These are phyloP conservation scores for Saturnispora zaruensis DNA, from an alignment of 805 yeast species.

Conservation along the genomic window DNA sequence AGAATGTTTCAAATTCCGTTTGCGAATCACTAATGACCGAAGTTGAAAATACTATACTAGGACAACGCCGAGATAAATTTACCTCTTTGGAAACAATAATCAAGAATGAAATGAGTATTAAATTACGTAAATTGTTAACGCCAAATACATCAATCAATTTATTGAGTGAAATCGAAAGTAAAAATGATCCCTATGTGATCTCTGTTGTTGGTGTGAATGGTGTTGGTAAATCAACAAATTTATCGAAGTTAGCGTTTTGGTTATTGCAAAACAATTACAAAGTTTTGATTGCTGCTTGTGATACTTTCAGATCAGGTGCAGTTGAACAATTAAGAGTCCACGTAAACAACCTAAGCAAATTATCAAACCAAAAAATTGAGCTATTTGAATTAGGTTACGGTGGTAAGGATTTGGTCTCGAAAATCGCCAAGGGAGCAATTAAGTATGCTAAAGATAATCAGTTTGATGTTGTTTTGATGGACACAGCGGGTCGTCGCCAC, in stretches of 20 bases:
- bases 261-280: constrained; percentile 77
- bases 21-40: constrained; percentile 63
- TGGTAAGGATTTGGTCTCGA: constrained; percentile 88
- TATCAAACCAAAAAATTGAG: constrained; percentile 57
- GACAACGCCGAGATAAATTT: constrained; percentile 65
- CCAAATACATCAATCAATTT: constrained; percentile 88
- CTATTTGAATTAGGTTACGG: constrained; percentile 94
- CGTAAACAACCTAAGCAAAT: constrained; percentile 69
- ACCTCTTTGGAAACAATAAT: constrained; percentile 69
- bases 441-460: constrained; percentile 59
- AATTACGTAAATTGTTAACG: constrained; percentile 67
- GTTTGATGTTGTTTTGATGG: constrained; percentile 84
- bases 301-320: constrained; percentile 96
- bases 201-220: constrained; percentile 98
- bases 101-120: constrained; percentile 51
- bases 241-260: constrained; percentile 95
- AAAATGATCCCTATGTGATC: constrained; percentile 73
- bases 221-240: constrained; percentile 93
- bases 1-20: constrained; percentile 87
- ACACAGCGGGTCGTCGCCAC: constrained; percentile 96
- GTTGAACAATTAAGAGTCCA: constrained; percentile 96
- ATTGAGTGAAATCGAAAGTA: constrained; percentile 56
- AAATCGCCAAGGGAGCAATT: constrained; percentile 86
- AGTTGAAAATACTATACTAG: constrained; percentile 61
- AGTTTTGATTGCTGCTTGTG: constrained; percentile 92